Percentiles rank a stretch among this genome's conserved stretches.
These are phyloP conservation scores for Leccinum imitatum DNA, from an alignment of 768 basidiomycete species.

Conservation along the genomic window DNA sequence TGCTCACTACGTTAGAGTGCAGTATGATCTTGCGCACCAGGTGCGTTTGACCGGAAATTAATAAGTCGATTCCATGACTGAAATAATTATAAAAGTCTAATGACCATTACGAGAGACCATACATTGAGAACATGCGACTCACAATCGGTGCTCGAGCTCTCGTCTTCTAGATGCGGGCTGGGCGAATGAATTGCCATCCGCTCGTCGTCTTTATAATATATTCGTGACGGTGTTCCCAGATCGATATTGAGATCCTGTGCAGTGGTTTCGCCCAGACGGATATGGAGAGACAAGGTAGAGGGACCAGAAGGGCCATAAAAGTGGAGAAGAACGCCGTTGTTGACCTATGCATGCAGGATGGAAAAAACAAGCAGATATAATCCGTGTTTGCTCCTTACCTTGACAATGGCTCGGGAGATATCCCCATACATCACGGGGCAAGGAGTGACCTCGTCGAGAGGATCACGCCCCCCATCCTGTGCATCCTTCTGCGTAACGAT, in stretches of 20 bases:
- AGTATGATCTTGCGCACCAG: conserved; percentile 80
- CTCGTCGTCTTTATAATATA: conserved; percentile 88
- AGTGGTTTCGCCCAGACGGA: conserved; percentile 73
- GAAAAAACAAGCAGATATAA: background rate
- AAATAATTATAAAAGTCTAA: conserved; percentile 93
- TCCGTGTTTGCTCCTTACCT: conserved; percentile 40
- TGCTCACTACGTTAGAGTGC: conserved; percentile 81
- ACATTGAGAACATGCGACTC: conserved; percentile 16
- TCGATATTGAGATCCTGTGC: conserved; percentile 80
- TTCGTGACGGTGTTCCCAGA: conserved; percentile 72
- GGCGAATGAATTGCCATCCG: conserved; percentile 81
- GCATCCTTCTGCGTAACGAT: conserved; percentile 68
- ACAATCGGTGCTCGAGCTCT: conserved; percentile 53
- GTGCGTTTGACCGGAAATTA: conserved; percentile 71
- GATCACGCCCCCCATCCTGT: conserved; percentile 56
- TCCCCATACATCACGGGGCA: conserved; percentile 73
- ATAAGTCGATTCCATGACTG: conserved; percentile 85
- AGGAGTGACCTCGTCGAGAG: conserved; percentile 69
- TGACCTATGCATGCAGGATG: conserved; percentile 45
- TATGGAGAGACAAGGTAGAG: conserved; percentile 43
- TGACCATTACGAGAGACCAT: conserved; percentile 8
- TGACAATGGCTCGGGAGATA: conserved; percentile 62
- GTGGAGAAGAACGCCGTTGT: conserved; percentile 67
- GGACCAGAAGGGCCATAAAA: conserved; percentile 57
- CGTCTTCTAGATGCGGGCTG: conserved; percentile 39